Conservation (phyloP, 768 basidiomycete genomes). For the Collybiopsis luxurians region DNA sequence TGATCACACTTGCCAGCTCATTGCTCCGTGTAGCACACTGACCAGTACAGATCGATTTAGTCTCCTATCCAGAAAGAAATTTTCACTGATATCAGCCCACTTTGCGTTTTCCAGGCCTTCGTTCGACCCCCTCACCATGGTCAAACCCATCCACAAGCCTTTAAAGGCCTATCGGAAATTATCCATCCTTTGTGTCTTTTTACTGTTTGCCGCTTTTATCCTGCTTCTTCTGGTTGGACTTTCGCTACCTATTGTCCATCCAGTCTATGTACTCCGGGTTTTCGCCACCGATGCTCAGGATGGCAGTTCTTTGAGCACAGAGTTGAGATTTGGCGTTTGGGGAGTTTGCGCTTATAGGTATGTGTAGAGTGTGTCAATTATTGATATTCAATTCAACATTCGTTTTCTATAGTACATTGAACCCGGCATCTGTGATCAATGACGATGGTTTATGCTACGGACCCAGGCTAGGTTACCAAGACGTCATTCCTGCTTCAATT, state of each 20-base stretch:
- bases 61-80: too few relatives aligned
- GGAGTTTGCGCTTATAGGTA: constrained; percentile 71
- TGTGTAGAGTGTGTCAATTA: constrained; percentile 4
- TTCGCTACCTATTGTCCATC: constrained; percentile 71
- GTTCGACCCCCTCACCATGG: neutral
- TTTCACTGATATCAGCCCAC: too few relatives aligned
- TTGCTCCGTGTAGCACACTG: too few relatives aligned
- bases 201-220: constrained; percentile 63
- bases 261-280: constrained; percentile 60
- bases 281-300: constrained; percentile 31
- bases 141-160: constrained; percentile 33
- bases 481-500: constrained; percentile 45
- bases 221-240: constrained; percentile 75
- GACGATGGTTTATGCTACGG: constrained; percentile 54
- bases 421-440: constrained; percentile 34
- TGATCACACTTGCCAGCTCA: too few relatives aligned
- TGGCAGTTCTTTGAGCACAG: constrained; percentile 51
- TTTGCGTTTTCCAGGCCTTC: too few relatives aligned
- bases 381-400: neutral
- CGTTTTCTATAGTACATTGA: constrained; percentile 19
- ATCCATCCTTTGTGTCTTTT: constrained; percentile 42
- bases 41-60: too few relatives aligned
- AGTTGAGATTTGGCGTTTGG: constrained; percentile 78
- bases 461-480: constrained; percentile 63
- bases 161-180: constrained; percentile 44